These are phyloP conservation scores for Fraxinus angustifolia DNA, from an alignment of 305 asterid genomes.

Conservation along the genomic window DNA sequence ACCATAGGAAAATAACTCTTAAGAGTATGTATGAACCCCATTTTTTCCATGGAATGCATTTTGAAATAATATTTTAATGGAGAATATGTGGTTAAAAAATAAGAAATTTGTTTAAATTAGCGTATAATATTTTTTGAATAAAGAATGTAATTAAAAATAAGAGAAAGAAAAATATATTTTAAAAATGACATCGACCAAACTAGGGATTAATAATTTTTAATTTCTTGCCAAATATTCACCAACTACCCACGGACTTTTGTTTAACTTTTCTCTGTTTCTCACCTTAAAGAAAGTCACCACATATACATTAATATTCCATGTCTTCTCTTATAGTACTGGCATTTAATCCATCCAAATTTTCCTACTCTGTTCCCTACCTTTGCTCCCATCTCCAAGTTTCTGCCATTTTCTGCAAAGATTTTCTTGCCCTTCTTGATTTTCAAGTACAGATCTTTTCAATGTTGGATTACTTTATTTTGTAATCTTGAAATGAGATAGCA, in stretches of 20 bases:
- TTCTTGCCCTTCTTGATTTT: constrained; percentile 11
- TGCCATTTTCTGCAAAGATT: constrained; percentile 14
- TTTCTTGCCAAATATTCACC: constrained; percentile 40
- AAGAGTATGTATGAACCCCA: too few relatives aligned
- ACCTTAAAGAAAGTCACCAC: constrained; percentile 9
- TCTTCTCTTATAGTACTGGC: constrained; percentile 23
- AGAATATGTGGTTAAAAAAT: too few relatives aligned
- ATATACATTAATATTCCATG: constrained; percentile 16
- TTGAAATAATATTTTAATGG: too few relatives aligned
- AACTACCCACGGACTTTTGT: constrained; percentile 29
- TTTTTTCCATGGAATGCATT: too few relatives aligned
- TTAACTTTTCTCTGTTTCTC: constrained; percentile 21
- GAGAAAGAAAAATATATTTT: too few relatives aligned
- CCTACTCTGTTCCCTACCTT: constrained; percentile 20
- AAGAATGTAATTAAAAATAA: too few relatives aligned
- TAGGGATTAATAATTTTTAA: background rate
- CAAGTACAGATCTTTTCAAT: constrained; percentile 22
- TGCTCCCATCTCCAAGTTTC: constrained; percentile 20
- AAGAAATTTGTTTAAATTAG: too few relatives aligned
- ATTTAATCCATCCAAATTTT: constrained; percentile 39
- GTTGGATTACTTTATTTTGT: background rate
- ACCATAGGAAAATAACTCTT: background rate
- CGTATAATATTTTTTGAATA: too few relatives aligned
- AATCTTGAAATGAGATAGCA: constrained; percentile 27
- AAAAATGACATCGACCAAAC: too few relatives aligned